A percentile compares a stretch with the other conserved stretches of the same genome.
phyloP scores from a whole-genome alignment of 805 yeast species.

The Pichia phayaonensis region DNA sequence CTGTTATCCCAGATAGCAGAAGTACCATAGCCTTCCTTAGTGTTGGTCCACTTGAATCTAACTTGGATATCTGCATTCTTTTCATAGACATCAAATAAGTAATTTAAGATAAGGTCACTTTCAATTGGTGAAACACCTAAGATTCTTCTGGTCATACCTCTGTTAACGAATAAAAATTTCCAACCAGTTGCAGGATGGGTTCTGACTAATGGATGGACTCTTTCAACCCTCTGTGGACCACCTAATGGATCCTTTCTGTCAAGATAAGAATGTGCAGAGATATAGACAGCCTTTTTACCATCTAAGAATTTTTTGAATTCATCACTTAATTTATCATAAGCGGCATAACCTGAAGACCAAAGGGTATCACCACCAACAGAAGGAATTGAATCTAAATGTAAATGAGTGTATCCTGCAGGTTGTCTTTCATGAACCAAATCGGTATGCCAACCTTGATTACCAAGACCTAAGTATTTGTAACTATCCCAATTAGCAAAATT shows the following conservation, averaged over 20 bases:
- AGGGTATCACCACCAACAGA: slow-evolving; percentile 48
- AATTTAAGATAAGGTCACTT: slow-evolving; percentile 38
- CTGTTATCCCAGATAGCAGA: slow-evolving; percentile 47
- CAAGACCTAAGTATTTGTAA: slow-evolving; percentile 6
- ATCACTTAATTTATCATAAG: slow-evolving; percentile 48
- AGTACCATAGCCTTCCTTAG: slow-evolving; percentile 33
- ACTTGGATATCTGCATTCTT: slow-evolving; percentile 50
- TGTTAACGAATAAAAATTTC: slow-evolving; percentile 49
- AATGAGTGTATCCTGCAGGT: slow-evolving; percentile 49
- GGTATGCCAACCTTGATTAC: slow-evolving; percentile 39
- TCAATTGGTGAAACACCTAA: slow-evolving; percentile 47
- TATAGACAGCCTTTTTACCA: slow-evolving; percentile 40
- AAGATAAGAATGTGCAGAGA: slow-evolving; percentile 33
- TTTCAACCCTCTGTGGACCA: slow-evolving; percentile 39
- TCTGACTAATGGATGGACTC: slow-evolving; percentile 54
- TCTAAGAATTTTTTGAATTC: slow-evolving; percentile 43
- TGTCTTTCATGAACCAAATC: slow-evolving; percentile 45
- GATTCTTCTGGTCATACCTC: slow-evolving; percentile 42
- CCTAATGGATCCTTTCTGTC: slow-evolving; percentile 37
- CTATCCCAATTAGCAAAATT: slow-evolving; percentile 16
- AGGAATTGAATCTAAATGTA: slow-evolving; percentile 46
- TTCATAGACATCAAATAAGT: slow-evolving; percentile 39
- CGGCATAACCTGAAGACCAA: slow-evolving; percentile 51
- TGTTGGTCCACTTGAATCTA: slow-evolving; percentile 40
- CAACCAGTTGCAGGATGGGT: slow-evolving; percentile 61